Base-by-base conservation (phyloP, 1,284 basidiomycete genomes). In the Moesziomyces parantarcticus region DNA sequence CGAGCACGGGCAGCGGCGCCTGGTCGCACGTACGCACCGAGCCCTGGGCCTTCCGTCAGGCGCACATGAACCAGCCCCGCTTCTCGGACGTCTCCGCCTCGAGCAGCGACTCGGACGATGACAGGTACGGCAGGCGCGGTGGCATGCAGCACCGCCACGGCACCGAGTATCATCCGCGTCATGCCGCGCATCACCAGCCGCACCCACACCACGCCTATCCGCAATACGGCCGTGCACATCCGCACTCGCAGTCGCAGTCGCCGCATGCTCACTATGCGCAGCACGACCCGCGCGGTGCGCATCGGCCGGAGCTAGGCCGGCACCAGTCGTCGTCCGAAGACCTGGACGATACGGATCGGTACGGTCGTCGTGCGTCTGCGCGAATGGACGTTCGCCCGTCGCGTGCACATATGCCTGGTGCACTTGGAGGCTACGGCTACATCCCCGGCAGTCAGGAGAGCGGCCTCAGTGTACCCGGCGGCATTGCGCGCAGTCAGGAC, bases 401-500 rank as follows among this genome's bases (percentile, higher is more conserved):
- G 25, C 34, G 70, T 5, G 32, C 23, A 10, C 56, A 59, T 22
- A 39, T 75, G 54, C 76, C 75, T 0, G 77, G 75, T 20, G 63
- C 67, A 6, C 26, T 79, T 54, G 67, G 78, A 11, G 80, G 76
- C 3, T 82, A 82, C 47, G 78, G 78, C 11, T 79, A 80, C 50
- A 82, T 82, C 29, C 73, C 79, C 0, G 72, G 79, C 20, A 82
- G 80, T 59, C 71, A 77, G 49, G 79, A 80, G 49, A 80, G 76
- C 36, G 76, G 75, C 0, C 32, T 82, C 39, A 76, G 73, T 26
- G 67, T 76, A 9, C 58, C 49, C 7, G 41, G 62, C 10, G 52
- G 53, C 11, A 51, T 16, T 14, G 41, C 51, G 34, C 51, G 39
- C 13, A 74, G 66, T 48, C 72, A 72, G 32, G 58, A 62, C 32